Evolutionary conservation across 306 rosid species (phyloP).

Genomic region (Cajanus cajan): DNA sequence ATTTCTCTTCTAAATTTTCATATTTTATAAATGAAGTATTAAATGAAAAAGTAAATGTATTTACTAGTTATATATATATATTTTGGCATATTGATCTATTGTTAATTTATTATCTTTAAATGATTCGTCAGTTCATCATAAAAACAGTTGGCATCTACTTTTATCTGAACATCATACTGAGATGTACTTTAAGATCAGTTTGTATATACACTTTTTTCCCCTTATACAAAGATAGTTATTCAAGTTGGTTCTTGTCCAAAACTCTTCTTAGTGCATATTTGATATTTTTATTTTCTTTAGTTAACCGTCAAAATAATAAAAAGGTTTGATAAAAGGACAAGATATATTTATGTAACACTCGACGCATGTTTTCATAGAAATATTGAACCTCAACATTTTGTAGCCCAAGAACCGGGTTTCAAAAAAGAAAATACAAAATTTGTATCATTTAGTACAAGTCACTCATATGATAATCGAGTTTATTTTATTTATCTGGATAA

Average conservation of each 20-base stretch:
- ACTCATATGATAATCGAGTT: background rate
- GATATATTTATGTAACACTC: background rate
- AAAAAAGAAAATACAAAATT: background rate
- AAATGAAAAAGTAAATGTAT: background rate
- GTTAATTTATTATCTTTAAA: background rate
- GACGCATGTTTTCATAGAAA: background rate
- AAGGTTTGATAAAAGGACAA: background rate
- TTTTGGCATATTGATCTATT: background rate
- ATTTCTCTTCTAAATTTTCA: background rate
- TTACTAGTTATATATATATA: background rate
- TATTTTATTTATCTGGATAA: background rate
- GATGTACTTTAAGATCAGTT: background rate
- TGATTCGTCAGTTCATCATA: background rate
- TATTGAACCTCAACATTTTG: background rate
- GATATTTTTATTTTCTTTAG: background rate
- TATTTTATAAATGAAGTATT: background rate
- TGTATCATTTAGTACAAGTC: background rate
- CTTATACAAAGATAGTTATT: background rate
- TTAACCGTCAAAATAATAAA: background rate
- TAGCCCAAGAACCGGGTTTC: background rate
- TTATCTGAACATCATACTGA: background rate
- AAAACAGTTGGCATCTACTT: background rate
- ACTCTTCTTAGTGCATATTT: background rate
- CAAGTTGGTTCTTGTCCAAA: background rate
- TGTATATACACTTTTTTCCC: background rate